Evolutionary conservation across 1,284 basidiomycete genomes (phyloP).

Genomic region (Sanghuangporus baumii): DNA sequence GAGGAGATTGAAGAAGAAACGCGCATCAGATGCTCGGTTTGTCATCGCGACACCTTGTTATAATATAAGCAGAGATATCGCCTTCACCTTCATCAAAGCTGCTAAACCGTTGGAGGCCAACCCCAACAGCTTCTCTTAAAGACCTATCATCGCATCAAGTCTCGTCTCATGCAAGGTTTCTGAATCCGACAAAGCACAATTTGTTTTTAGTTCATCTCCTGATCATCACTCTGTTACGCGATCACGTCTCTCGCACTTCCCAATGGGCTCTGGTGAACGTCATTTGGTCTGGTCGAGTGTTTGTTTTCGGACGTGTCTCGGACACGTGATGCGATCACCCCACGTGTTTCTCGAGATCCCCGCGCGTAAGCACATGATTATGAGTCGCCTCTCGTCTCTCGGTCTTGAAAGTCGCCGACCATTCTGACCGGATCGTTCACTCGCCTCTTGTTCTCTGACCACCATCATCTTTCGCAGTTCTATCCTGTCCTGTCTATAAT

Average conservation of each 20-base stretch:
- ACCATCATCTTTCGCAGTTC: background rate
- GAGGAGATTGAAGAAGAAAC: too few species aligned
- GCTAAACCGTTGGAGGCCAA: too few species aligned
- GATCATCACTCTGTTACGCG: too few species aligned
- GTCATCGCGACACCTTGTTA: too few species aligned
- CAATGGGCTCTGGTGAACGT: background rate
- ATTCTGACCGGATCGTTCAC: background rate
- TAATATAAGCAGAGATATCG: too few species aligned
- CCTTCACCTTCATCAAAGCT: too few species aligned
- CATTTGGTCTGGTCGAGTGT: background rate
- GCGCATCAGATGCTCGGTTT: too few species aligned
- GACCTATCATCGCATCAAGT: too few species aligned
- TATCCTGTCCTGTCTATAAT: conserved; percentile 27
- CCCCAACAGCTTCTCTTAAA: too few species aligned
- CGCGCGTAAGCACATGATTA: background rate
- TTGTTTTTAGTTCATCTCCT: too few species aligned
- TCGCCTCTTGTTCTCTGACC: background rate
- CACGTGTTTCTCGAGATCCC: background rate
- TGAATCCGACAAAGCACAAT: too few species aligned
- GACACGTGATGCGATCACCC: background rate
- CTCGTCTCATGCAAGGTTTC: too few species aligned
- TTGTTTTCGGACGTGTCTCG: background rate
- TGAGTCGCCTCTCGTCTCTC: background rate
- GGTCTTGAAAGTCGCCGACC: background rate
- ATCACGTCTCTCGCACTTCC: background rate